Base-by-base conservation (phyloP, 768 basidiomycete species). In the Rubroboletus satanas region DNA sequence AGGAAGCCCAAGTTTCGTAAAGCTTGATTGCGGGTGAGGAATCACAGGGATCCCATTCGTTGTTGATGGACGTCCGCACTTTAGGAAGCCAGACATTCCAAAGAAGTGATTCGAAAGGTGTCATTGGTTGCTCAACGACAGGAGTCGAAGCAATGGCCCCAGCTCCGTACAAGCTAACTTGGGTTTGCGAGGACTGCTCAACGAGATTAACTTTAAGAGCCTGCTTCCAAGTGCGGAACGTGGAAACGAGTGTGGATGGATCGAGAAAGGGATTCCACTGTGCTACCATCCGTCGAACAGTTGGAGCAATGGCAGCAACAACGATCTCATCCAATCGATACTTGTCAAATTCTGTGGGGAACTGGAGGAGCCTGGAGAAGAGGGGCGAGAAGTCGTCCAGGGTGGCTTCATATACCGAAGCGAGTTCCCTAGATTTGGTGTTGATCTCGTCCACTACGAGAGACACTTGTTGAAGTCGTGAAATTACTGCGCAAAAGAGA, bases 21-120 rank as follows among this genome's bases (percentile, higher is more conserved):
- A 99, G 75, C 45, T 80, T 83, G 37, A 98, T 83, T 5, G 87
- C 91, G 14, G 90, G 84, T 15, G 81, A 74, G 4, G 94, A 84
- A 37, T 83, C 74, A 49, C 79, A 75, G 3, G 94, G 85, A 10
- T 79, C 74, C 97, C 97, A 99, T 32, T 94, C 88, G 69, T 99
- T 98, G 71, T 98, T 98, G 68, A 98, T 86, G 11, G 83, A 79
- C 0, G 92, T 91, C 28, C 97, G 84, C n/a, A 98, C 87, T 73
- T 84, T 91, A 0, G 97, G 97, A 28, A 99, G 74, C 97, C 95
- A 99, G 10, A 90, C 77, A 60, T 87, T 91, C 95, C 97, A 98
- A 14, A 98, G 71, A 26, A 98, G 76, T 56, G 88, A 91, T 67
- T 99, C 97, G 67, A 91, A 99, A 0, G 96, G 87, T 15, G 94